phyloP scores from a whole-genome alignment of 1,139 yeast genomes.

The Pneumocystis murina region DNA sequence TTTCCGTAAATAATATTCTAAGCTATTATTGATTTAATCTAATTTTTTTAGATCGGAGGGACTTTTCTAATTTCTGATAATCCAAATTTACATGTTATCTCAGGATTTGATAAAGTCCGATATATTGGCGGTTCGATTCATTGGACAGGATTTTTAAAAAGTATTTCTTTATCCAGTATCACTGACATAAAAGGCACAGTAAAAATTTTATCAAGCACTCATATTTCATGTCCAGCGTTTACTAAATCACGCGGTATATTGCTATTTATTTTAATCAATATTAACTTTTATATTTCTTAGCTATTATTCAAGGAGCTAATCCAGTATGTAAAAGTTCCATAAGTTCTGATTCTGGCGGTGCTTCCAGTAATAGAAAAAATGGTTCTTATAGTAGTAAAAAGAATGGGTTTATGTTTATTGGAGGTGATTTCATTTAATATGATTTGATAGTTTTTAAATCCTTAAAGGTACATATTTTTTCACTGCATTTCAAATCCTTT shows the following conservation, averaged over 20 bases:
- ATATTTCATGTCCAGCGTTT: conserved; percentile 69
- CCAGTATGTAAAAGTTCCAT: conserved; percentile 17
- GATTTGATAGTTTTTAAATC: background rate
- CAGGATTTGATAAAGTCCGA: conserved; percentile 59
- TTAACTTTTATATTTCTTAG: conserved; percentile 63
- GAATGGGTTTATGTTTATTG: background rate
- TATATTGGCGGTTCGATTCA: conserved; percentile 78
- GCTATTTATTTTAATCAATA: conserved; percentile 51
- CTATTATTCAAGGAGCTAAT: conserved; percentile 38
- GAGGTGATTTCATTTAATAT: background rate
- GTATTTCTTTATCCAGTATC: conserved; percentile 60
- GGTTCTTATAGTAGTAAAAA: conserved; percentile 7
- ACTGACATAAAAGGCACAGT: conserved; percentile 84
- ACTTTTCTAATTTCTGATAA: conserved; percentile 83
- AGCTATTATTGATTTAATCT: background rate
- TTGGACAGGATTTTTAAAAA: conserved; percentile 63
- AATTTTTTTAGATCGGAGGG: conserved; percentile 38
- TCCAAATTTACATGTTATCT: conserved; percentile 47
- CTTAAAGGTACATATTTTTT: background rate
- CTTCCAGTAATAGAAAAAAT: conserved; percentile 3
- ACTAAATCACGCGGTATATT: conserved; percentile 16
- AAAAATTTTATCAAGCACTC: conserved; percentile 52
- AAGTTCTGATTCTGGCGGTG: conserved; percentile 14
- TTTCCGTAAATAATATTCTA: conserved; percentile 61
- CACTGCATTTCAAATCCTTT: background rate